Percentiles rank a stretch among this genome's conserved stretches.
Conservation (phyloP, 371 early-diverging fungal species). For the Capniomyces stellatus region DNA sequence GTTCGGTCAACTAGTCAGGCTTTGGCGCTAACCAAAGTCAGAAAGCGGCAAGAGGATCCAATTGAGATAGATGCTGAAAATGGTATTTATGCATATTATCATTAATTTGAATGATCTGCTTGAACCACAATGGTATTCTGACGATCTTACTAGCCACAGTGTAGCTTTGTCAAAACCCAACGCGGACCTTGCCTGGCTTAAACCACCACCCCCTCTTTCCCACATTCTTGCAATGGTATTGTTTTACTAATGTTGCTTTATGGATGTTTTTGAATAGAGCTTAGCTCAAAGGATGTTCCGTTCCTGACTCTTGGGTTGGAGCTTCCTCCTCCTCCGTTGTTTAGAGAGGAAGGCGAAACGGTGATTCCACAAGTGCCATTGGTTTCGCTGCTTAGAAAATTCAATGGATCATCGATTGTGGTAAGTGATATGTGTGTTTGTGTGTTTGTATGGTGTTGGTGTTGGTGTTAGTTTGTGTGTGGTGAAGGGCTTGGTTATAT, state of each 20-base stretch:
- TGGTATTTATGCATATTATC: background rate
- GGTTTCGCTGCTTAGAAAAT: slow-evolving; percentile 55
- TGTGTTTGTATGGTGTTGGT: too few species aligned
- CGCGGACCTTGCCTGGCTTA: too few species aligned
- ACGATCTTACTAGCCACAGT: too few species aligned
- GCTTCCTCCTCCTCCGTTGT: slow-evolving; percentile 82
- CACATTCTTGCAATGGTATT: too few species aligned
- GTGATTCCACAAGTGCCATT: slow-evolving; percentile 89
- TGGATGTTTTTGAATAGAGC: background rate
- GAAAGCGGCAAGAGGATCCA: slow-evolving; percentile 18
- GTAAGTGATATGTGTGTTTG: slow-evolving; percentile 55
- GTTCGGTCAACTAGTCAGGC: slow-evolving; percentile 49
- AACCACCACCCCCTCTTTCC: too few species aligned
- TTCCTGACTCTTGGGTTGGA: slow-evolving; percentile 82
- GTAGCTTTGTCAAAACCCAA: too few species aligned
- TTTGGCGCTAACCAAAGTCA: slow-evolving; percentile 24
- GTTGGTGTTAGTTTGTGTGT: too few species aligned
- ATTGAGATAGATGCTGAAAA: slow-evolving; percentile 7
- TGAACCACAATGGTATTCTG: too few species aligned
- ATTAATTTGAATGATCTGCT: too few species aligned
- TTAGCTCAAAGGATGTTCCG: slow-evolving; percentile 30
- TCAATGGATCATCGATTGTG: slow-evolving; percentile 47
- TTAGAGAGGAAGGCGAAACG: slow-evolving; percentile 76
- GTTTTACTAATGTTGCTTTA: background rate
- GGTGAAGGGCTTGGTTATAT: too few species aligned